Evolutionary conservation across 345 rosid genomes (phyloP).

Genomic region (Boechera divaricarpa): DNA sequence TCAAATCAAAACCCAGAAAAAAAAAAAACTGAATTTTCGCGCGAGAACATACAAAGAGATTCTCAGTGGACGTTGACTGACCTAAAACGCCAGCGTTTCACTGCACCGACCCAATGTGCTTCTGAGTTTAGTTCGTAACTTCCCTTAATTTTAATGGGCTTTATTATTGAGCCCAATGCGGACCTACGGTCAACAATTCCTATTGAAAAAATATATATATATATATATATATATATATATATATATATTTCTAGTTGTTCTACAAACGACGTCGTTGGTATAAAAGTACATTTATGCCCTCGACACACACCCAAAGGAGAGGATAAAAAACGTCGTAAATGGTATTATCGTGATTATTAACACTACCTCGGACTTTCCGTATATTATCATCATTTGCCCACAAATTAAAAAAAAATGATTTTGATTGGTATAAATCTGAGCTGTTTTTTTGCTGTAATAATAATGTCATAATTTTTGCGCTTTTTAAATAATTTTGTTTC

Average conservation of each 20-base stretch:
- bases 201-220: too few relatives aligned
- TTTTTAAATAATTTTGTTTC: conserved; percentile 15
- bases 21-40: not conserved
- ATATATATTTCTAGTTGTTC: too few relatives aligned
- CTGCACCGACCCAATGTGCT: not conserved
- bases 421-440: conserved; percentile 20
- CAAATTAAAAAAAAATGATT: not conserved
- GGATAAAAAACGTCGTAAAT: not conserved
- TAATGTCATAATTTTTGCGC: not conserved
- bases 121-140: not conserved
- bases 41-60: not conserved
- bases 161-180: conserved; percentile 7
- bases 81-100: not conserved
- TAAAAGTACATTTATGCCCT: not conserved
- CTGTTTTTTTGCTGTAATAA: conserved; percentile 42
- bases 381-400: conserved; percentile 28
- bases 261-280: not conserved
- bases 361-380: conserved; percentile 32
- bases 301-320: conserved; percentile 7
- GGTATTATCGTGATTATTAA: conserved; percentile 38
- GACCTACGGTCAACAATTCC: not conserved
- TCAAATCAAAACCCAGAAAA: conserved; percentile 1
- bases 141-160: conserved; percentile 3
- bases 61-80: not conserved
- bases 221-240: too few relatives aligned